Evolutionary conservation across 2,329 filamentous ascomycete genomes (phyloP).

Genomic region (Apiospora rasikravindrae): DNA sequence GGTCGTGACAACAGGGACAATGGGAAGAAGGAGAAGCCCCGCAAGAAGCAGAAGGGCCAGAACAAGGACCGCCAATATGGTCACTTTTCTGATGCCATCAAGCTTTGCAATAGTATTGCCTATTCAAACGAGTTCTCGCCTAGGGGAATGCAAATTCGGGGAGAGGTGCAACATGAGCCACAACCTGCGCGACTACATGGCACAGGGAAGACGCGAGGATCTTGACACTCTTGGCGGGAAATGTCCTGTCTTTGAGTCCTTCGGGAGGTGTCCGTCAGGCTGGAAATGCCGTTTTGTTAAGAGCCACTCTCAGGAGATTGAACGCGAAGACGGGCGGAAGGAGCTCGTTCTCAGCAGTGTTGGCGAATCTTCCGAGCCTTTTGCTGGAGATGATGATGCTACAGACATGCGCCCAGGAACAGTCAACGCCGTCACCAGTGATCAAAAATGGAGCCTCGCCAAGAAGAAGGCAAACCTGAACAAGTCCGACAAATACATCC

Average conservation of each 20-base stretch:
- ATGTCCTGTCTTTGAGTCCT: constrained; percentile 80
- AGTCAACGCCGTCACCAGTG: constrained; percentile 74
- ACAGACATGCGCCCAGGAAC: constrained; percentile 63
- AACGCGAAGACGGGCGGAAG: constrained; percentile 78
- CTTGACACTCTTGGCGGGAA: constrained; percentile 75
- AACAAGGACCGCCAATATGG: constrained; percentile 86
- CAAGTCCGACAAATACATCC: constrained; percentile 75
- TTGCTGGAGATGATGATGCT: constrained; percentile 33
- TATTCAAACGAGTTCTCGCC: constrained; percentile 83
- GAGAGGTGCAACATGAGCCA: constrained; percentile 83
- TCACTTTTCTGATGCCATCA: constrained; percentile 75
- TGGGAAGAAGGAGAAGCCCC: constrained; percentile 55
- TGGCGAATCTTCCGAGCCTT: constrained; percentile 32
- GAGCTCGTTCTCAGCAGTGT: constrained; percentile 73
- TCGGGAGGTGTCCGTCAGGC: constrained; percentile 79
- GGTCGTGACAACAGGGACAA: constrained; percentile 42
- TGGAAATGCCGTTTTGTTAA: constrained; percentile 94
- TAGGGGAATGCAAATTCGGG: constrained; percentile 74
- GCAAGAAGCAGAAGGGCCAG: constrained; percentile 71
- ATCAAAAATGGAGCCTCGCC: constrained; percentile 75
- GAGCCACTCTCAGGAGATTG: constrained; percentile 84
- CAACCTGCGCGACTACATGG: constrained; percentile 83
- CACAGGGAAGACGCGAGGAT: constrained; percentile 80
- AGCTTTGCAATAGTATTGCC: constrained; percentile 77
- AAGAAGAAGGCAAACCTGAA: constrained; percentile 74